A percentile compares a stretch with the other conserved stretches of the same genome.
Evolutionary conservation across 305 asterid genomes (phyloP).

Genomic region (Caryopteris hybrid): DNA sequence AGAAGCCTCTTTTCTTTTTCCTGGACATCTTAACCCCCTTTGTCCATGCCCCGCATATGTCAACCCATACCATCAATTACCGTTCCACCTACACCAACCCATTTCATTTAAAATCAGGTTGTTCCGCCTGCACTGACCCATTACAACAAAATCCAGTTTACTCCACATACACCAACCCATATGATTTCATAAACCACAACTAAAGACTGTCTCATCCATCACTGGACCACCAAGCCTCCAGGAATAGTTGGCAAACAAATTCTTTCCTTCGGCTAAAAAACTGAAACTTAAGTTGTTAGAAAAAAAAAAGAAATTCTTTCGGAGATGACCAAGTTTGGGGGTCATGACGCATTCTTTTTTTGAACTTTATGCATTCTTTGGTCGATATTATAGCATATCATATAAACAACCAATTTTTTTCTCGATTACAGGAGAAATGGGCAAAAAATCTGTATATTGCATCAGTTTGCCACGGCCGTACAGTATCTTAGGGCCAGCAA

Average conservation of each 20-base stretch:
- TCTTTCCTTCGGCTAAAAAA: too few species aligned
- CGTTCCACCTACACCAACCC: neutral
- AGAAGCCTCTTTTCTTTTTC: neutral
- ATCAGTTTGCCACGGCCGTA: conserved; percentile 83
- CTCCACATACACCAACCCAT: too few species aligned
- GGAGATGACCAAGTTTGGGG: neutral
- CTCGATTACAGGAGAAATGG: conserved; percentile 75
- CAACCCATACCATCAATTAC: too few species aligned
- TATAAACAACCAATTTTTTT: neutral
- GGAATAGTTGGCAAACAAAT: neutral
- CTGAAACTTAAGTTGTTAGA: too few species aligned
- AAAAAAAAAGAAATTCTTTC: neutral
- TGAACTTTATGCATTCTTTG: neutral
- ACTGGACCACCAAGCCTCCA: neutral
- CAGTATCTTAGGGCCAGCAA: conserved; percentile 64
- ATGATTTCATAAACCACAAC: too few species aligned
- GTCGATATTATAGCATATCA: neutral
- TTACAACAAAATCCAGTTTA: neutral
- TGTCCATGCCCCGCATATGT: neutral
- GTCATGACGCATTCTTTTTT: too few species aligned
- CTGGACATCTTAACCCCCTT: neutral
- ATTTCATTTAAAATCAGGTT: too few species aligned
- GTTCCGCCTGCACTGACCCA: neutral
- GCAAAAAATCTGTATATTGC: conserved; percentile 76
- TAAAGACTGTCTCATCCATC: too few species aligned